Conservation (phyloP, 768 basidiomycete species). For the Boletus insuetus region DNA sequence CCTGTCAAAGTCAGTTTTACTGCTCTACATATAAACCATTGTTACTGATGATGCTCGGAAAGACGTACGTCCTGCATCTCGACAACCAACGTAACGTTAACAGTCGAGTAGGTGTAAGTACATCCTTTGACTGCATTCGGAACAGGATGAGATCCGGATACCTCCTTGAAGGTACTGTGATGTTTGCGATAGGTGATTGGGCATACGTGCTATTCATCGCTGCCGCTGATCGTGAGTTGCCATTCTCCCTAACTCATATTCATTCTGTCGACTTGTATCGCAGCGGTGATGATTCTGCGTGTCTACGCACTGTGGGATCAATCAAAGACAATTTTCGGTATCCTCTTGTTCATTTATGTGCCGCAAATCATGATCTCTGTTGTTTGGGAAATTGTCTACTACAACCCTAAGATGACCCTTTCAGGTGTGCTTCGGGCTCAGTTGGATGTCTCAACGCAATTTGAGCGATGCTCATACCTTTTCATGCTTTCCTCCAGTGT, state of each 20-base stretch:
- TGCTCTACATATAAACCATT: background rate
- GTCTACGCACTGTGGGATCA: conserved; percentile 11
- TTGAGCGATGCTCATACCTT: too few species aligned
- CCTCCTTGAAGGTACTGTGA: background rate
- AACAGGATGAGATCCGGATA: background rate
- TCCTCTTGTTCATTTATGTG: background rate
- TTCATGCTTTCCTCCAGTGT: background rate
- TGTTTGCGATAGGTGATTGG: conserved; percentile 1
- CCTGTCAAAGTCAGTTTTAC: conserved; percentile 2
- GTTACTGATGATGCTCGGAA: background rate
- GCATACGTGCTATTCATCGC: background rate
- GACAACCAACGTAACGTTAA: background rate
- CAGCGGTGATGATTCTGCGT: conserved; percentile 18
- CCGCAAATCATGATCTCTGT: background rate
- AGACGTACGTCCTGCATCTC: conserved; percentile 3
- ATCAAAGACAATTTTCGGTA: background rate
- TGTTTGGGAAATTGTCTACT: background rate
- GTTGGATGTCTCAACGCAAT: background rate
- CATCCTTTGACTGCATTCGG: background rate
- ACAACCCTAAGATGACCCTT: background rate
- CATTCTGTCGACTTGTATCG: background rate
- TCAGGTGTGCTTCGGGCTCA: background rate
- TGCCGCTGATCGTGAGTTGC: conserved; percentile 9
- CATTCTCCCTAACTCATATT: too few species aligned
- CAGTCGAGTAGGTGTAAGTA: conserved; percentile 9